Evolutionary conservation across 2,329 filamentous ascomycete species (phyloP), one percentile per base, ranked within the genome.

Genomic region (Pyricularia grisea): DNA sequence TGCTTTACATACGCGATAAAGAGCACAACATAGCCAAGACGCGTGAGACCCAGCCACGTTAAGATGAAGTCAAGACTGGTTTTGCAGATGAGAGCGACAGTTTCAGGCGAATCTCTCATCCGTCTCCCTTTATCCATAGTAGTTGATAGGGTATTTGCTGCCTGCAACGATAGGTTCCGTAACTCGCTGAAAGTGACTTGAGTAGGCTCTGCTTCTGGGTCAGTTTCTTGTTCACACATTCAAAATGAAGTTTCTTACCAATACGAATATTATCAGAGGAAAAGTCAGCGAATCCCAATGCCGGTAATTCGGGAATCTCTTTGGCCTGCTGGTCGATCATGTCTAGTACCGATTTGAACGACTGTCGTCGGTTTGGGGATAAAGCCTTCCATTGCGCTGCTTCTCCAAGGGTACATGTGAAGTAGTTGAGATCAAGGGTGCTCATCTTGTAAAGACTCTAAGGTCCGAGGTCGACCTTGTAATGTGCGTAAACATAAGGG

Each of bases 31-130:
- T 81, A 80, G 0, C 87, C 87, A 61, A 87, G 73, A 11, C 81
- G 79, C 74, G 89, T 85, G 60, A 90, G 77, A 0, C 81, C 87
- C 2, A 90, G 78, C 87, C 86, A 90, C 0, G 82, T 81, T 67
- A 88, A 80, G 0, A 90, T 77, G 68, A 90, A 88, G 11, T 85
- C 81, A 0, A 83, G 74, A 0, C 83, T 86, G 72, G 87, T 90
- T 0, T 83, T 79, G 70, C 83, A 85, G 0, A 90, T 20, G 12
- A 63, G 60, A 14, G 27, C 60, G 25, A 63, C 60, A 31, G 10
- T 31, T 5, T 63, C 60, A 0, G 60, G 27, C 1, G 60, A 31
- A 4, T 30, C 60, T 20, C 23, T 63, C 12, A 27, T 63, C 60
- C 27, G 12, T 30, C 30, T 30, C 3, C 25, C 60, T 30, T 1